phyloP scores from a whole-genome alignment of 345 rosid species.

The Leavenworthia alabamica region DNA sequence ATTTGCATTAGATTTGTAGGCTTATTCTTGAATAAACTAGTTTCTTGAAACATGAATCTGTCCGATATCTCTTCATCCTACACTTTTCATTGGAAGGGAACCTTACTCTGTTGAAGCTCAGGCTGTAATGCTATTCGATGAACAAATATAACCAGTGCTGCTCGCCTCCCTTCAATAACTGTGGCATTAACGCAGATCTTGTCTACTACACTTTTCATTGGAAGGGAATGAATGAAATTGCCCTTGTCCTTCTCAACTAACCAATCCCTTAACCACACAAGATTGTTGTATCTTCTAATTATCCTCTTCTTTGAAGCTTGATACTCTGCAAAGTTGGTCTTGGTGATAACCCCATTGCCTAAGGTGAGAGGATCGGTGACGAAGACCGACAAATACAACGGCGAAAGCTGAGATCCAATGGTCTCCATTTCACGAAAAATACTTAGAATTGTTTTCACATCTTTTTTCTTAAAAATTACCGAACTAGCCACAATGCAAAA shows the following conservation, averaged over 20 bases:
- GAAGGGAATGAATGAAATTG: conserved; percentile 85
- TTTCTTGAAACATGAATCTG: conserved; percentile 77
- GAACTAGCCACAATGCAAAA: too few relatives aligned
- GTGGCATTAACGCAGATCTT: conserved; percentile 95
- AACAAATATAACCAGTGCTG: conserved; percentile 74
- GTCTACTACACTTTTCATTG: conserved; percentile 95
- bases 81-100: too few relatives aligned
- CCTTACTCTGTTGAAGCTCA: conserved; percentile 89
- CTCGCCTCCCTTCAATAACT: conserved; percentile 94
- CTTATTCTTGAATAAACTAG: conserved; percentile 79
- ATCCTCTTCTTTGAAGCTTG: conserved; percentile 94
- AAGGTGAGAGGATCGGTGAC: conserved; percentile 95
- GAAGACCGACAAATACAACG: conserved; percentile 63
- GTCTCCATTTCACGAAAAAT: too few relatives aligned
- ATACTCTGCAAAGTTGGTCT: conserved; percentile 83
- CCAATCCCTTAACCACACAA: conserved; percentile 86
- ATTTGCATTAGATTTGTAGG: conserved; percentile 93
- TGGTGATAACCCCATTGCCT: conserved; percentile 92
- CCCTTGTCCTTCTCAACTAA: conserved; percentile 87
- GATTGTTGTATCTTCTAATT: conserved; percentile 88
- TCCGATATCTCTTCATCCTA: conserved; percentile 98
- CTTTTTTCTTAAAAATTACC: too few relatives aligned
- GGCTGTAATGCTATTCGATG: conserved; percentile 82
- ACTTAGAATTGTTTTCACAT: too few relatives aligned
- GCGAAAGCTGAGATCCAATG: too few relatives aligned